phyloP scores from a whole-genome alignment of 2,329 filamentous ascomycete species.

The Fusarium sp. region DNA sequence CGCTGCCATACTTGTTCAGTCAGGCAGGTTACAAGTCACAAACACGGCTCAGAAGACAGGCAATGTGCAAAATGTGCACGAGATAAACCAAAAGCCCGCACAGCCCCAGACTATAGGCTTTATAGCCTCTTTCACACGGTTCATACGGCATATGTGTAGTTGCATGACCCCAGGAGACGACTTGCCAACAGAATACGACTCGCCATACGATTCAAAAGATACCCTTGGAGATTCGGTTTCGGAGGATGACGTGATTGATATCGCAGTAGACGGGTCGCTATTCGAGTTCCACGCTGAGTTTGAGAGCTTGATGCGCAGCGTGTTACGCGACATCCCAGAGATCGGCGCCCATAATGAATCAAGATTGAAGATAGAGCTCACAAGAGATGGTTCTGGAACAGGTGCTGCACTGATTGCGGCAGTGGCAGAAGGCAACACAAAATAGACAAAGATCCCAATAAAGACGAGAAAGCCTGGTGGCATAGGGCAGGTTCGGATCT shows the following conservation, averaged over 20 bases:
- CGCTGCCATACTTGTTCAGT: conserved; percentile 5
- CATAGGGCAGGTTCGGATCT: too few species aligned
- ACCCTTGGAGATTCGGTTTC: background rate
- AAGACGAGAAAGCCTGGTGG: background rate
- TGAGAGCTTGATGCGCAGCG: conserved; percentile 8
- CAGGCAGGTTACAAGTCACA: background rate
- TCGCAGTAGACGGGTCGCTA: conserved; percentile 11
- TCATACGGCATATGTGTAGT: background rate
- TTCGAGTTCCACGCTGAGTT: conserved; percentile 20
- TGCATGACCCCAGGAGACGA: background rate
- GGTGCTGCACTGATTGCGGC: conserved; percentile 22
- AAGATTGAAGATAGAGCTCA: conserved; percentile 24
- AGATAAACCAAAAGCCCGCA: background rate
- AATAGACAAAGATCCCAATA: background rate
- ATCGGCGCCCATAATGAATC: background rate
- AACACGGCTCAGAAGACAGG: background rate
- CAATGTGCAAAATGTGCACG: background rate
- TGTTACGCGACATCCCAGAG: background rate
- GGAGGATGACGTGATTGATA: background rate
- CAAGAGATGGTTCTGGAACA: conserved; percentile 13
- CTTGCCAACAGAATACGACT: rapidly evolving
- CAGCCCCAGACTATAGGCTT: rapidly evolving
- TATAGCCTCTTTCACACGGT: rapidly evolving
- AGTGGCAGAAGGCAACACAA: background rate
- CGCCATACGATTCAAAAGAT: background rate